A percentile compares a stretch with the other conserved stretches of the same genome.
Conservation (phyloP, 176 grass and related monocot genomes). For the Sorghum bicolor region DNA sequence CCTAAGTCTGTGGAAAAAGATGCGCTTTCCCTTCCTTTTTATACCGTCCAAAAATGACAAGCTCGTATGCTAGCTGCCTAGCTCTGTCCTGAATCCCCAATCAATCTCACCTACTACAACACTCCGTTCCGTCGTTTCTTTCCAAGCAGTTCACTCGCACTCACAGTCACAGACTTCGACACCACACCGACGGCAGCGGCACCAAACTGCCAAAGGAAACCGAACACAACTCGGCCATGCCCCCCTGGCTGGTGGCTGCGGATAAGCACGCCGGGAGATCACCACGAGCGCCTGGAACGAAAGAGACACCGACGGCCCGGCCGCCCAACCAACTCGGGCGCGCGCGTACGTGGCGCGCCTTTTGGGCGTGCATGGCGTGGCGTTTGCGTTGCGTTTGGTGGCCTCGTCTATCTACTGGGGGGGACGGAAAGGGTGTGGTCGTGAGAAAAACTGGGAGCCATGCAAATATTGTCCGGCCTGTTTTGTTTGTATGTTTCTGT, state of each 20-base stretch:
- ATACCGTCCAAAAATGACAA: neutral
- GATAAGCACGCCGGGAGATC: conserved; percentile 21
- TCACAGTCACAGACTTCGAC: neutral
- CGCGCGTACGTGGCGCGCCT: neutral
- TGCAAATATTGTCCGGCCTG: neutral
- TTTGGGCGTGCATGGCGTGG: neutral
- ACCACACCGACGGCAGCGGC: neutral
- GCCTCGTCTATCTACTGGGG: neutral
- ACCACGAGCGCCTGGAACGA: neutral
- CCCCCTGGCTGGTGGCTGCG: neutral
- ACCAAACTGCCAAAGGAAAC: neutral
- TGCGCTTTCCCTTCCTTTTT: neutral
- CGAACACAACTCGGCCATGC: neutral
- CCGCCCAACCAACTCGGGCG: neutral
- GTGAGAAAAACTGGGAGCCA: neutral
- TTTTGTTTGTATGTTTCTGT: neutral
- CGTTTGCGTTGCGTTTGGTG: neutral
- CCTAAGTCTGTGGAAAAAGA: neutral
- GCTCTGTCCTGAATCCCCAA: no score
- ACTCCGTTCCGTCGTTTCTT: neutral
- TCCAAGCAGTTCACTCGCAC: neutral
- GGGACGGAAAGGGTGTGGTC: neutral
- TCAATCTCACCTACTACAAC: neutral
- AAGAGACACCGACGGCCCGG: neutral
- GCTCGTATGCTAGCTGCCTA: neutral